Evolutionary conservation across 345 rosid species (phyloP).

Genomic region (Syzygium oleosum): DNA sequence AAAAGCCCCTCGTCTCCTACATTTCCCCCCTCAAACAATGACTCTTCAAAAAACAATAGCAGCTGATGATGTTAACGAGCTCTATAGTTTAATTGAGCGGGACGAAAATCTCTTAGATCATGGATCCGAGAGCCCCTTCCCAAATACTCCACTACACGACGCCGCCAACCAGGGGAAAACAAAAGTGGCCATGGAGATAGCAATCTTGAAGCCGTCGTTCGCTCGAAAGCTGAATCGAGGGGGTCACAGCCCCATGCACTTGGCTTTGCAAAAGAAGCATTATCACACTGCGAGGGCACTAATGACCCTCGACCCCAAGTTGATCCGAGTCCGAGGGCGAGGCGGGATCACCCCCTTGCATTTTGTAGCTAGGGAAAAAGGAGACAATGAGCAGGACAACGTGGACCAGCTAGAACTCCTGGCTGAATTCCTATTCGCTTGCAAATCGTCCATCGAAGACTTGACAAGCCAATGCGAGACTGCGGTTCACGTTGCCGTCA

Average conservation of each 20-base stretch:
- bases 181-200: background rate
- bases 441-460: background rate
- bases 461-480: background rate
- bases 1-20: background rate
- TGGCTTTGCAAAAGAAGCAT: background rate
- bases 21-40: background rate
- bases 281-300: background rate
- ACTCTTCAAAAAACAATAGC: background rate
- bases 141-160: background rate
- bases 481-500: background rate
- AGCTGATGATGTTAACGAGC: background rate
- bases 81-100: background rate
- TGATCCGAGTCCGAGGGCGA: background rate
- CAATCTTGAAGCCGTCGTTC: background rate
- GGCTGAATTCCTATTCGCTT: background rate
- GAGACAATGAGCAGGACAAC: background rate
- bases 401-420: background rate
- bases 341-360: background rate
- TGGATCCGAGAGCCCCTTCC: background rate
- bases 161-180: background rate
- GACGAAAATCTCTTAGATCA: background rate
- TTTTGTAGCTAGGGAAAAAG: background rate
- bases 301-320: background rate
- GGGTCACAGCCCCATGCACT: background rate
- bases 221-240: background rate